These are phyloP conservation scores for Kwoniella bestiolae DNA, from an alignment of 768 basidiomycete species.

Conservation along the genomic window DNA sequence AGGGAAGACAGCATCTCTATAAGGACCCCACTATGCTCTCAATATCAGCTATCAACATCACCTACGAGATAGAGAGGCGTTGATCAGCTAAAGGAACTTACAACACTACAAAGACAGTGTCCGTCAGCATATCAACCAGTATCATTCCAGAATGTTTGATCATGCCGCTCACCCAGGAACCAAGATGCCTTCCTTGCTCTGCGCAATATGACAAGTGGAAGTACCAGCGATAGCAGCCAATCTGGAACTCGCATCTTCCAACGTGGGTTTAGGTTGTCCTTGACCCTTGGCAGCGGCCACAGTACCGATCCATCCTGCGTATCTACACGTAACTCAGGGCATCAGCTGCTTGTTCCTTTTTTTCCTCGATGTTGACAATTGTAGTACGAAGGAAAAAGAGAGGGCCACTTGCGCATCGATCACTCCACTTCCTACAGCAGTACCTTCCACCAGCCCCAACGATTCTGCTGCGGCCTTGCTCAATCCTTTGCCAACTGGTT, in stretches of 20 bases:
- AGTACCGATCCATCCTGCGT: conserved; percentile 97
- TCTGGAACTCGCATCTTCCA: conserved; percentile 78
- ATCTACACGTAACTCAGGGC: conserved; percentile 49
- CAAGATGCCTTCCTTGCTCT: conserved; percentile 80
- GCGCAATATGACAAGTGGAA: conserved; percentile 92
- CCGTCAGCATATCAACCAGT: not conserved
- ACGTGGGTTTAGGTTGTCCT: conserved; percentile 63
- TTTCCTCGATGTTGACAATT: too few species aligned
- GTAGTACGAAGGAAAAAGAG: too few species aligned
- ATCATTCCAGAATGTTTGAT: not conserved
- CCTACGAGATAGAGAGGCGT: not conserved
- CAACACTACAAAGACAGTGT: conserved; percentile 30
- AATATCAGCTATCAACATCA: conserved; percentile 1
- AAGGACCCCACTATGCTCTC: conserved; percentile 51
- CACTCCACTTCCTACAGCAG: conserved; percentile 88
- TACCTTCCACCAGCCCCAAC: conserved; percentile 81
- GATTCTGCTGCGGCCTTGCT: conserved; percentile 78
- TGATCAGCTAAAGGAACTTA: conserved; percentile 11
- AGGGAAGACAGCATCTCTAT: conserved; percentile 81
- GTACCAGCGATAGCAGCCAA: conserved; percentile 95
- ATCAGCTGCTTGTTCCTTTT: not conserved
- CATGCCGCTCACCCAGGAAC: conserved; percentile 67
- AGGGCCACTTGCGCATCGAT: conserved; percentile 79
- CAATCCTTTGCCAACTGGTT: conserved; percentile 83
- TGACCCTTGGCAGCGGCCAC: conserved; percentile 71